Base-by-base conservation (phyloP, 768 basidiomycete genomes). In the Psilocybe azurescens region DNA sequence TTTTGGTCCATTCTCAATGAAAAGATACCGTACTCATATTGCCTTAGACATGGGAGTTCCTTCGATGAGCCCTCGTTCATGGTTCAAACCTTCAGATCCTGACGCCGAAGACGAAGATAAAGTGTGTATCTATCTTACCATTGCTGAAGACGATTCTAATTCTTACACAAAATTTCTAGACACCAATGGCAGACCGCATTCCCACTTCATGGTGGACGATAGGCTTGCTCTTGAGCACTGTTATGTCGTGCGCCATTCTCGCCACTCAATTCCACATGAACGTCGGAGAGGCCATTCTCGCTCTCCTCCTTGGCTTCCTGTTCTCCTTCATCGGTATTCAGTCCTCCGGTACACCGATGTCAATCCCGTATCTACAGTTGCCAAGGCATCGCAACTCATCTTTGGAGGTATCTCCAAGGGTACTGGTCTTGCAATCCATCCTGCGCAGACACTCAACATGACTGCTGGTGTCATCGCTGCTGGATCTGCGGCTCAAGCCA, bases 271-370 rank as follows among this genome's bases (percentile, higher is more conserved):
- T 83, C 77, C 67, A 79, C 64, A 80, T 85, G 79, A 85, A 84
- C 61, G 83, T 87, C 61, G 86, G 86, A 32, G 83, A 85, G 55
- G 82, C 80, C 30, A 73, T 88, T 68, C 80, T 88, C 49, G 73
- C 86, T 8, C 81, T 89, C 51, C 24, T 89, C 60, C 79, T 88
- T 46, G 83, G 84, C 33, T 89, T 88, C 77, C 49, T 88, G 46
- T 89, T 89, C 75, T 86, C 86, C 32, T 88, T 89, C 75, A 84
- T 89, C 65, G 87, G 83, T 46, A 86, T 86, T 8, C 86, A 88
- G 70, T 85, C 82, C 53, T 67, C 82, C 33, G 86, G 24, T 74
- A 80, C 61, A 89, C 86, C 5, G 86, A 87, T 61, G 79, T 89
- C 69, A 87, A 87, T 69, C 87, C 86, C 9, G 80, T 88, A 51